Base-by-base conservation (phyloP, 2,329 filamentous ascomycete genomes). In the Scolecobasidium constrictum region DNA sequence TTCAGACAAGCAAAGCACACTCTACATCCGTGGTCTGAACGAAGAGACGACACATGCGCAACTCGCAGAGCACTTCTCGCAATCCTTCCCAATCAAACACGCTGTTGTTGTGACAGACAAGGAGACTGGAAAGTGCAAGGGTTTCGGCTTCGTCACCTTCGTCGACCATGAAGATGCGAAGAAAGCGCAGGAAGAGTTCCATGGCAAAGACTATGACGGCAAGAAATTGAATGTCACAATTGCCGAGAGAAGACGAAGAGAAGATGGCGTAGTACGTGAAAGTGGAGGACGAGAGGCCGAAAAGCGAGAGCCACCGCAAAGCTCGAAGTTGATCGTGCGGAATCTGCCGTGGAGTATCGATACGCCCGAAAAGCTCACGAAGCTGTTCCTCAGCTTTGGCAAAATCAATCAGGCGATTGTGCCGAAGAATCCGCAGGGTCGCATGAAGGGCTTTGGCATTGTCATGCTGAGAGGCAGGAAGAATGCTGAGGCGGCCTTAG, bases 331-430 rank as follows among this genome's bases (percentile, higher is more conserved):
- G n/a, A 86, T 98, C 59, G 78, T 98, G 38, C 79, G 92, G 56
- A 98, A 98, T 60, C 60, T 98, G 56, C 90, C 92, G 1, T 98
- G 92, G 92, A 94, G 82, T 52, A 82, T 98, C 58, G 94, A 94
- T 64, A 82, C 78, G 6, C 73, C 84, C 0, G 83, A 93, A 22
- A 82, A 96, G 56, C 67, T 98, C 46, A 71, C 77, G 4, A 72
- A 77, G 44, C 68, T 94, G 4, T 98, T 98, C 63, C 69, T 77
- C 55, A 87, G 82, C 56, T 95, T 83, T 57, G 92, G 92, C 47
- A 94, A 95, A 61, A 78, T 98, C 56, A 94, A 90, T 62, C 83
- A 81, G 60, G 80, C 83, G 28, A 85, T 85, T 52, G 67, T 98
- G 41, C 93, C 93, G 2, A 86, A 85, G 54, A 75, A 80, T 75